Conservation (phyloP, 768 basidiomycete species). For the Amylocystis lapponica region DNA sequence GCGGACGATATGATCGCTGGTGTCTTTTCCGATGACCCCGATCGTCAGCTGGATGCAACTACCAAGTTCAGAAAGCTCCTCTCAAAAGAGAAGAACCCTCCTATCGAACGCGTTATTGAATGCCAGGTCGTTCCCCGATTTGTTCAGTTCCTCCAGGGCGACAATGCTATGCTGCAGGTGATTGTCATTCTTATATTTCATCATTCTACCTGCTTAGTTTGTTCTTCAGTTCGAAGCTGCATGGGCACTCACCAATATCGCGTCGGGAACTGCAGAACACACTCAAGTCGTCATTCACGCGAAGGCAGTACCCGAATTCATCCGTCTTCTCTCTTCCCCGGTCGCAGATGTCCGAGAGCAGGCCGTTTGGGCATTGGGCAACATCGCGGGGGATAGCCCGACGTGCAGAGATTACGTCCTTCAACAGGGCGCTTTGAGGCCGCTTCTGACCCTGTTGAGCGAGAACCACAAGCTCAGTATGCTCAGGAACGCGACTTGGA, state of each 20-base stretch:
- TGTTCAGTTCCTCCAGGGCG: conserved; percentile 84
- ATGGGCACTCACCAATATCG: conserved; percentile 97
- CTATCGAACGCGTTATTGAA: conserved; percentile 96
- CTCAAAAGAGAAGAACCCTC: conserved; percentile 99
- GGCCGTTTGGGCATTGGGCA: conserved; percentile 98
- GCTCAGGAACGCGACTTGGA: conserved; percentile 99
- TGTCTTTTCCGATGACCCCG: conserved; percentile 88
- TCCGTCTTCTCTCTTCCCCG: conserved; percentile 89
- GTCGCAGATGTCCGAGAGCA: conserved; percentile 98
- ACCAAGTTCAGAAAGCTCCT: conserved; percentile 98
- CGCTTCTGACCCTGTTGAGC: conserved; percentile 82
- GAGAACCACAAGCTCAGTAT: conserved; percentile 99
- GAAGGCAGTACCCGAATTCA: conserved; percentile 94
- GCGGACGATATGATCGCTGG: conserved; percentile 90
- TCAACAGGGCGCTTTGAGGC: conserved; percentile 86
- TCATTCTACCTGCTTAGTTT: conserved; percentile 4
- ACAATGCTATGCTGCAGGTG: conserved; percentile 83
- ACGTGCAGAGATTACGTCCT: conserved; percentile 96
- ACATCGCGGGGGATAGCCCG: conserved; percentile 98
- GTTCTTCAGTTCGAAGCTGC: conserved; percentile 86
- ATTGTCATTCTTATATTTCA: neutral
- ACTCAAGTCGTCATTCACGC: conserved; percentile 97
- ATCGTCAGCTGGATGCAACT: conserved; percentile 93
- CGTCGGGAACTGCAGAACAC: conserved; percentile 96
- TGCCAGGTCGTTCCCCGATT: conserved; percentile 97